Conservation (phyloP, 352 stramenopile species). For the Plasmopara muralis region DNA sequence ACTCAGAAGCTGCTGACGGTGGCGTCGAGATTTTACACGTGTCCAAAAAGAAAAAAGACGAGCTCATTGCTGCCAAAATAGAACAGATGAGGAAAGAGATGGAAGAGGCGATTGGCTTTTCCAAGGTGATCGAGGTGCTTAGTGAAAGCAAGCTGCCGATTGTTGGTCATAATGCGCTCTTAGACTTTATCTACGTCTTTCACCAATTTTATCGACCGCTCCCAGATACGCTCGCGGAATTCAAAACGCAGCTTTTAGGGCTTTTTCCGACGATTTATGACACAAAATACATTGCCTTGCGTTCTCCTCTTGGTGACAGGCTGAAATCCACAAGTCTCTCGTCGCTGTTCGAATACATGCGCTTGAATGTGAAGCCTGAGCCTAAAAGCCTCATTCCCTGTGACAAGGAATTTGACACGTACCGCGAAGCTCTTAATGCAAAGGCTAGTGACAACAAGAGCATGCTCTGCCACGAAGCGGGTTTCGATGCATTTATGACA, state of each 20-base stretch:
- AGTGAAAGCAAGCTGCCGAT: constrained; percentile 70
- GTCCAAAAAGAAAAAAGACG: constrained; percentile 56
- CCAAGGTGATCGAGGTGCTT: constrained; percentile 66
- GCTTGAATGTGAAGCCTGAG: constrained; percentile 48
- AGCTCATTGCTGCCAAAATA: constrained; percentile 41
- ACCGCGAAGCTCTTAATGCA: constrained; percentile 49
- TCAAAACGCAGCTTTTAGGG: constrained; percentile 59
- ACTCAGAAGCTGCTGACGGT: constrained; percentile 41
- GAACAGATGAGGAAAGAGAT: constrained; percentile 55
- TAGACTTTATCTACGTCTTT: constrained; percentile 83
- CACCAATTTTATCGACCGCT: constrained; percentile 78
- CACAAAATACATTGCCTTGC: constrained; percentile 67
- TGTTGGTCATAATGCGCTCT: constrained; percentile 74
- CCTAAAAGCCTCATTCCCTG: constrained; percentile 47
- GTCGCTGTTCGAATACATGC: constrained; percentile 74
- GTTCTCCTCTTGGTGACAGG: constrained; percentile 43
- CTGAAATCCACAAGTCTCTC: constrained; percentile 54
- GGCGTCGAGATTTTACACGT: constrained; percentile 57
- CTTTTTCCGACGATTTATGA: constrained; percentile 75
- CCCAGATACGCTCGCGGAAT: constrained; percentile 58
- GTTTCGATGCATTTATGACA: constrained; percentile 84
- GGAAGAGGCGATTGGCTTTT: constrained; percentile 69
- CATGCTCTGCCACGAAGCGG: constrained; percentile 74
- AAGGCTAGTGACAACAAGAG: constrained; percentile 41
- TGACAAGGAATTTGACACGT: constrained; percentile 53